Base-by-base conservation (phyloP, 768 basidiomycete species). In the Russula vinacea region DNA sequence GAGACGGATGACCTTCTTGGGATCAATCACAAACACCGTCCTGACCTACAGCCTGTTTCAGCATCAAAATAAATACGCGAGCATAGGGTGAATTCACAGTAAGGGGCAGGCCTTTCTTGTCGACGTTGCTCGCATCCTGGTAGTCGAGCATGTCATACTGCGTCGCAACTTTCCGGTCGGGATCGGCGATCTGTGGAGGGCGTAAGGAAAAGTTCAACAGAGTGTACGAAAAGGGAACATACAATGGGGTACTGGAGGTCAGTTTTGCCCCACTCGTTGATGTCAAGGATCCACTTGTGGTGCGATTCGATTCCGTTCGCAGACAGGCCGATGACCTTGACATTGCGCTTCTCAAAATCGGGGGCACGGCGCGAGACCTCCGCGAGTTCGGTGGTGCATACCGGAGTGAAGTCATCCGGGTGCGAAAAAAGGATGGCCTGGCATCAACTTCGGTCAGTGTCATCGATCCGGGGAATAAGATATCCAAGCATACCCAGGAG, bases 21-120 rank as follows among this genome's bases (percentile, higher is more conserved):
- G 95, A 78, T 99, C 97, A 72, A 99, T 93, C 68, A 99, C 79
- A 77, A 96, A 99, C 65, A 99, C 97, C 9, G 94, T 97, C 65
- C 97, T 89, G 77, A 99, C 86, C 89, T 92, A 62, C 19, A 51
- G 29, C 39, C 35, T 44, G 60, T 24, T 37, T 64, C 40, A 59
- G 22, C 22, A 26, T 29, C 19, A 29, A 35, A n/a, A 40, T 32
- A 24, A 10, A 29, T 24, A 47, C 44, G 13, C 26, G 26, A 33
- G 32, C 42, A 39, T 49, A 5, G 53, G 16, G 4, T 40, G 14
- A 26, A 61, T 62, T 49, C 52, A 87, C 93, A 54, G 97, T 99
- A 81, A 98, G 94, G 24, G 97, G 97, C 50, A 98, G 82, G 53
- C 94, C 92, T 76, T 91, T 92, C 42, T 77, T 78, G 74, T 92